phyloP scores from a whole-genome alignment of 2,329 filamentous ascomycete species.

The Aciculosporium take region DNA sequence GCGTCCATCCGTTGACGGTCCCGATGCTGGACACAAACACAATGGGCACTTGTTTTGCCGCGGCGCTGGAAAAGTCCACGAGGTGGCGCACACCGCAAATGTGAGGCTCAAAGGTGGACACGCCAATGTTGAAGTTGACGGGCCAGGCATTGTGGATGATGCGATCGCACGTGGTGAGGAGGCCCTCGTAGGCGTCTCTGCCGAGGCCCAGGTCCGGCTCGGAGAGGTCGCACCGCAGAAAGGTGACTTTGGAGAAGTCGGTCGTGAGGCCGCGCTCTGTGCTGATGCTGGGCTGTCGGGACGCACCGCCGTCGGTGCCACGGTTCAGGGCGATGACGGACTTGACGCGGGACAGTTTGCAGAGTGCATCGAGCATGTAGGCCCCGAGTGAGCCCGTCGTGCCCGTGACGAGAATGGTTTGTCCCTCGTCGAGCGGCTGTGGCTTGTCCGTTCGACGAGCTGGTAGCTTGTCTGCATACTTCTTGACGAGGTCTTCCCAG shows the following conservation, averaged over 20 bases:
- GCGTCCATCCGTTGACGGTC: slow-evolving; percentile 21
- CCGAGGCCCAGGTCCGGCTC: slow-evolving; percentile 33
- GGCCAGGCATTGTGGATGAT: slow-evolving; percentile 37
- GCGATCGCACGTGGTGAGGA: slow-evolving; percentile 26
- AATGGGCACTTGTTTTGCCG: slow-evolving; percentile 19
- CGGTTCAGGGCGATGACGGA: slow-evolving; percentile 16
- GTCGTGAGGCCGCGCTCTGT: slow-evolving; percentile 23
- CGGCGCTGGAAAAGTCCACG: slow-evolving; percentile 24
- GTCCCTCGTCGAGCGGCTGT: slow-evolving; percentile 13
- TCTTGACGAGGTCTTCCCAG: slow-evolving; percentile 11
- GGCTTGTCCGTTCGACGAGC: slow-evolving; percentile 10
- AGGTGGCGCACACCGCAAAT: slow-evolving; percentile 36
- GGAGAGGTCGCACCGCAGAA: slow-evolving; percentile 33
- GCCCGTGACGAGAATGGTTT: slow-evolving; percentile 68
- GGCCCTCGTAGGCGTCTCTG: slow-evolving; percentile 18
- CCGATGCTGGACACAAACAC: slow-evolving; percentile 31
- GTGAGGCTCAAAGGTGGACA: slow-evolving; percentile 35
- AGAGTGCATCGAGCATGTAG: slow-evolving; percentile 41
- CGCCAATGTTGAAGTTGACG: slow-evolving; percentile 37
- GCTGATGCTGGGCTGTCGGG: slow-evolving; percentile 24
- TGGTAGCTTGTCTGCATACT: slow-evolving; percentile 17
- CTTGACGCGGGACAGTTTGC: slow-evolving; percentile 10
- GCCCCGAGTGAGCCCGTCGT: slow-evolving; percentile 79
- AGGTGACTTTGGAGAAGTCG: slow-evolving; percentile 26
- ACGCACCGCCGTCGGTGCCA: slow-evolving; percentile 19